A percentile compares a stretch with the other conserved stretches of the same genome.
These are phyloP conservation scores for Lyophyllum semitale DNA, from an alignment of 768 basidiomycete genomes.

Conservation along the genomic window DNA sequence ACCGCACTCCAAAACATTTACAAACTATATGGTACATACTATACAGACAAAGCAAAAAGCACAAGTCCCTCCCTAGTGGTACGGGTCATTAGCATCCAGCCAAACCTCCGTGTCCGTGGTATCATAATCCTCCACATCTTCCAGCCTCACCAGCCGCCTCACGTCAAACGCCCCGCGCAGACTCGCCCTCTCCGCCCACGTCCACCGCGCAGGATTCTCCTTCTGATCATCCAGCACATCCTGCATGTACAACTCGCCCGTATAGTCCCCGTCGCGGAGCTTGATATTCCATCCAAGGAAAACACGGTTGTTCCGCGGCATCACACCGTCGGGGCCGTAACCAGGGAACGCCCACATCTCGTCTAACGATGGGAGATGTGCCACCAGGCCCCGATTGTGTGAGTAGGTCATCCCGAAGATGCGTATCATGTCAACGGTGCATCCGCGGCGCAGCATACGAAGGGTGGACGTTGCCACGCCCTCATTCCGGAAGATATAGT, in stretches of 20 bases:
- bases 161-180: slow-evolving; percentile 33
- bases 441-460: slow-evolving; percentile 59
- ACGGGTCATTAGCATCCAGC: slow-evolving; percentile 24
- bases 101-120: slow-evolving; percentile 36
- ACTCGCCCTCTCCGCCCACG: slow-evolving; percentile 22
- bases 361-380: slow-evolving; percentile 38
- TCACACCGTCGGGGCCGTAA: slow-evolving; percentile 18
- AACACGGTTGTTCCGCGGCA: slow-evolving; percentile 40
- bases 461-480: slow-evolving; percentile 18
- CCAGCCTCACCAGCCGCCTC: slow-evolving; percentile 28
- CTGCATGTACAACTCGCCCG: slow-evolving; percentile 46
- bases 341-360: slow-evolving; percentile 27
- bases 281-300: slow-evolving; percentile 73
- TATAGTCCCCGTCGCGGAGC: slow-evolving; percentile 45
- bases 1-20: no score
- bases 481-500: slow-evolving; percentile 26
- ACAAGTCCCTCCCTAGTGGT: background rate
- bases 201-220: slow-evolving; percentile 34
- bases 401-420: slow-evolving; percentile 55
- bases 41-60: background rate
- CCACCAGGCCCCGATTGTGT: slow-evolving; percentile 55
- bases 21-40: background rate
- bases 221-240: slow-evolving; percentile 37
- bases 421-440: slow-evolving; percentile 57
- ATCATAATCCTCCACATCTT: slow-evolving; percentile 34